These are phyloP conservation scores for Strobilomyces echinocephalus DNA, from an alignment of 768 basidiomycete species.

Conservation along the genomic window DNA sequence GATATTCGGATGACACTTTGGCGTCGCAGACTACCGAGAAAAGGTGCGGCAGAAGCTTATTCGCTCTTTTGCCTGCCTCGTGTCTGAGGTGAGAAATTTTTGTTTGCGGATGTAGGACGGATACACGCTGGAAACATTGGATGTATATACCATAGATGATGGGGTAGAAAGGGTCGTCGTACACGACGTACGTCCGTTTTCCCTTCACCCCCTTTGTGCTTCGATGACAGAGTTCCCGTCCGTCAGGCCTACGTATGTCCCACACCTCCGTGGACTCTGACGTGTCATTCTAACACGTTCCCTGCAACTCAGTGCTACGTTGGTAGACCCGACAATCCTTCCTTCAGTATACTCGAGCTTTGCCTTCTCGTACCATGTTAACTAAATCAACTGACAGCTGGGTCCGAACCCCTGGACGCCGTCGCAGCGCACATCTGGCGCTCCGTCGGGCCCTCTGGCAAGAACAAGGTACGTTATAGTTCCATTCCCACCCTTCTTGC, in stretches of 20 bases:
- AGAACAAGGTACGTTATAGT: conserved; percentile 62
- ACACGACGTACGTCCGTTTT: conserved; percentile 37
- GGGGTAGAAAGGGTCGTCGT: conserved; percentile 54
- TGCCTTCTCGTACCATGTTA: not conserved
- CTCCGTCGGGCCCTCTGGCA: conserved; percentile 82
- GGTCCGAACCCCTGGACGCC: conserved; percentile 68
- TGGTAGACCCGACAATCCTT: conserved; percentile 80
- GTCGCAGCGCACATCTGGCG: conserved; percentile 69
- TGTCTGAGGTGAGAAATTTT: not conserved
- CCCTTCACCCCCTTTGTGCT: not conserved
- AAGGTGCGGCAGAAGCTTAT: conserved; percentile 44
- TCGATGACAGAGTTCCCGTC: not conserved
- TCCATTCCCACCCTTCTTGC: not conserved
- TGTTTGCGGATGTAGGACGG: conserved; percentile 56
- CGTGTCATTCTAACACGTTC: not conserved
- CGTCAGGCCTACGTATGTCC: conserved; percentile 48
- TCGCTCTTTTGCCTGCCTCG: not conserved
- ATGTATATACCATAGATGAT: conserved; percentile 57
- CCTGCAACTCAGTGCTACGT: conserved; percentile 65
- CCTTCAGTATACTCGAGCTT: conserved; percentile 58
- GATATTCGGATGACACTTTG: not conserved
- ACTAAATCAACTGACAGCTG: conserved; percentile 46
- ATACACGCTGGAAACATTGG: conserved; percentile 76
- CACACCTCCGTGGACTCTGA: not conserved
- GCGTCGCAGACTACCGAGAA: conserved; percentile 67